phyloP scores from a whole-genome alignment of 2,329 filamentous ascomycete genomes.

The Alternaria arborescens region DNA sequence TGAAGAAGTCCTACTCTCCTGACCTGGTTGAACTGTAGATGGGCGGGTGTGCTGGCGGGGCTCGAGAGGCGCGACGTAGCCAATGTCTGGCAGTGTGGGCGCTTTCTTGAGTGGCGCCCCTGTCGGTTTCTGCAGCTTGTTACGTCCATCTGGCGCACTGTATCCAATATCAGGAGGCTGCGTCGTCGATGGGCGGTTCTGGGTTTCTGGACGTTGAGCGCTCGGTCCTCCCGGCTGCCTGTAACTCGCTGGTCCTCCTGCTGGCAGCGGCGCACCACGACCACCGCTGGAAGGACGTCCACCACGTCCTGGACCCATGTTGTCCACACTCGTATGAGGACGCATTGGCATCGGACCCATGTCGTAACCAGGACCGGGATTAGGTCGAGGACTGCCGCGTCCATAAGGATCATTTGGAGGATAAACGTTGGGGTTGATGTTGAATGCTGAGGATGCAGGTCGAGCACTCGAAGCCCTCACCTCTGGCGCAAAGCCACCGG shows the following conservation, averaged over 20 bases:
- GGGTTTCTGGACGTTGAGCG: constrained; percentile 46
- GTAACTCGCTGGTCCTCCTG: constrained; percentile 44
- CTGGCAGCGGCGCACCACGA: constrained; percentile 41
- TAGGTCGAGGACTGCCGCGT: constrained; percentile 37
- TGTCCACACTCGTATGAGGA: constrained; percentile 49
- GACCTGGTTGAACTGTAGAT: constrained; percentile 46
- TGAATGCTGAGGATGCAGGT: constrained; percentile 59
- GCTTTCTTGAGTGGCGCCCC: constrained; percentile 41
- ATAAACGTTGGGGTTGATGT: constrained; percentile 58
- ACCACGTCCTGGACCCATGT: constrained; percentile 46
- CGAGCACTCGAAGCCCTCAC: constrained; percentile 61
- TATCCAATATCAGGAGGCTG: constrained; percentile 54
- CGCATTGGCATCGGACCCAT: constrained; percentile 47
- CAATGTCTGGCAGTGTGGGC: constrained; percentile 48
- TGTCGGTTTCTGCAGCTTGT: constrained; percentile 53
- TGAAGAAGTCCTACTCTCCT: constrained; percentile 42
- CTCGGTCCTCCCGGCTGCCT: constrained; percentile 51
- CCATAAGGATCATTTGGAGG: constrained; percentile 41
- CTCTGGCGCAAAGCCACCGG: constrained; percentile 56
- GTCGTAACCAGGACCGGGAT: constrained; percentile 31
- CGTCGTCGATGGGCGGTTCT: constrained; percentile 51
- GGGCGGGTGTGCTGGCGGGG: constrained; percentile 47
- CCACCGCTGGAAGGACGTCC: constrained; percentile 40
- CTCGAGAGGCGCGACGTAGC: constrained; percentile 49
- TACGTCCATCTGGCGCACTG: constrained; percentile 54